A percentile compares a stretch with the other conserved stretches of the same genome.
Conservation (phyloP, 768 basidiomycete genomes). For the Suillus occidentalis region DNA sequence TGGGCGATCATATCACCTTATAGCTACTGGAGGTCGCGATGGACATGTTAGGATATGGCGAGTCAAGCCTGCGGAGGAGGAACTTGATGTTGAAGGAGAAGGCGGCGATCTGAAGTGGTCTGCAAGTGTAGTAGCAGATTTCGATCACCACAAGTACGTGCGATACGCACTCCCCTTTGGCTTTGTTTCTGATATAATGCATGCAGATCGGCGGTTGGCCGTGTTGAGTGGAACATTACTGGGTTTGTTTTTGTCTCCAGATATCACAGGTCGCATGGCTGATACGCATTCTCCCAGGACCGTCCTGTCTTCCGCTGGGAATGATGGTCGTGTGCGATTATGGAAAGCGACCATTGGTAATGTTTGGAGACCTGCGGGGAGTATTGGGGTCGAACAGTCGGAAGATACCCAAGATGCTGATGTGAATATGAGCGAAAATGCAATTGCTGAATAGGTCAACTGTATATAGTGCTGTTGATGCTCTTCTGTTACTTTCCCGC, state of each 20-base stretch:
- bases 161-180: neutral
- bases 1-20: slow-evolving; percentile 90
- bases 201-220: slow-evolving; percentile 66
- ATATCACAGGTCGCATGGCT: slow-evolving; percentile 6
- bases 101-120: slow-evolving; percentile 56
- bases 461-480: slow-evolving; percentile 1
- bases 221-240: slow-evolving; percentile 94
- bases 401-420: slow-evolving; percentile 48
- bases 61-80: slow-evolving; percentile 59
- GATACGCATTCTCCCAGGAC: slow-evolving; percentile 50
- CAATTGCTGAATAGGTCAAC: slow-evolving; percentile 31
- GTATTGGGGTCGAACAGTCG: slow-evolving; percentile 77
- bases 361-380: slow-evolving; percentile 83
- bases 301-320: slow-evolving; percentile 78
- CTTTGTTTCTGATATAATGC: slow-evolving; percentile 11
- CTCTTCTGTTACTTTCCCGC: neutral
- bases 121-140: slow-evolving; percentile 77
- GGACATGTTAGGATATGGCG: slow-evolving; percentile 91
- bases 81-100: slow-evolving; percentile 43
- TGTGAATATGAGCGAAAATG: slow-evolving; percentile 44
- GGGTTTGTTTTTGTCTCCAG: slow-evolving; percentile 47
- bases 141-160: slow-evolving; percentile 77
- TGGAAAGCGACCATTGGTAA: slow-evolving; percentile 86
- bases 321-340: slow-evolving; percentile 77
- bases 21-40: slow-evolving; percentile 88